Evolutionary conservation across 352 stramenopile genomes (phyloP), one percentile per base, ranked within the genome.

Genomic region (Globisporangium iwayamae): DNA sequence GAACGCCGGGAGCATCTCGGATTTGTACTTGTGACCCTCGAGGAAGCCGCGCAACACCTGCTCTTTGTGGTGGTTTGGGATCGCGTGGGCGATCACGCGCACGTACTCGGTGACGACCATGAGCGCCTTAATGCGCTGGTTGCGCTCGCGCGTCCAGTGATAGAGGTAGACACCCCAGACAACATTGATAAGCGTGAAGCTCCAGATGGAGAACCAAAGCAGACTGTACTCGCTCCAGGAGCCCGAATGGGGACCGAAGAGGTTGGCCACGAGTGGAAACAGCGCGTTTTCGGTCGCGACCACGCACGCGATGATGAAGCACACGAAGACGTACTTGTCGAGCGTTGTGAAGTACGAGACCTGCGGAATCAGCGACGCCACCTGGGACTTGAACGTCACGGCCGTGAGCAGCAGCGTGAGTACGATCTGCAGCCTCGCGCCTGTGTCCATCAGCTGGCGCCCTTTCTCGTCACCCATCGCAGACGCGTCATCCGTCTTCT

Each of bases 361-460:
- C 46, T 87, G 74, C 11, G 81, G 81, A 6, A 87, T 79, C 0
- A 81, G 48, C 2, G 67, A 70, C 25, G 74, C 71, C 1, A 89
- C 76, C n/a, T 82, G 65, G 60, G 73, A 81, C 64, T 88, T 88
- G 68, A 88, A 89, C 25, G 74, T 85, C 57, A 89, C 75, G 18
- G 74, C 76, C 46, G 76, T 80, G 48, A 85, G 70, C 30, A 84
- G 54, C 34, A 84, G 55, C 7, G 75, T 75, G 6, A 74, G 28
- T 6, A 78, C 71, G 38, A 80, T 63, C 30, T 78, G 65, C 3
- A 80, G 65, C 1, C 75, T 73, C 5, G 34, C 73, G 20, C 74
- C 68, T 51, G 73, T 80, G 46, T 87, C 55, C 57, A 63, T 63
- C 6, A 63, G 0, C 2, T 1, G 75, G 16, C 16, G 3, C 9